Base-by-base conservation (phyloP, 306 rosid species). In the Sicyos baderoa region DNA sequence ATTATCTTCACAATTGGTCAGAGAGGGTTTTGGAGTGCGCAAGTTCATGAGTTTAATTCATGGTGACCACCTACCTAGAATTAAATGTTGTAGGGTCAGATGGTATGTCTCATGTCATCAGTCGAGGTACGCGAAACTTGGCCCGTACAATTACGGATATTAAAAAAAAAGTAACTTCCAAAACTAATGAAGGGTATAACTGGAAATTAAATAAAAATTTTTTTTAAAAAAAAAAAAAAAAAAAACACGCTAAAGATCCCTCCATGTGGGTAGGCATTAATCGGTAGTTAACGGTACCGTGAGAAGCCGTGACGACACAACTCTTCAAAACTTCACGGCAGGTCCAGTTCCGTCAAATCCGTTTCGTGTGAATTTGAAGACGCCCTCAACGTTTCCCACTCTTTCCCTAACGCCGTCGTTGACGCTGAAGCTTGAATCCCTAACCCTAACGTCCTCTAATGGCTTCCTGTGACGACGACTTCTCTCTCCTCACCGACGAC, bases 391-490 rank as follows among this genome's bases (percentile, higher is more conserved):
- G 60, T 58, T 40, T 74, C 68, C 22, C 47, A 17, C 15, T 50
- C 37, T 70, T 57, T 51, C 87, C 78, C 82, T 78, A 83, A 83
- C 95, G 88, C 84, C 87, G 86, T 70, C 86, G 78, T 77, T 5
- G 35, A 81, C 81, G 70, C 44, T 27, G 64, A 6, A 65, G 35
- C 70, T 62, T 62, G 81, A 81, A 79, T 35, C 82, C 74, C 75
- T 77, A 82, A 82, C 83, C 92, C 78, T 88, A 86, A 89, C 97
- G 92, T 79, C 84, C 81, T 76, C 82, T 71, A 45, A 89, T 86
- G 96, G 95, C 94, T 48, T 86, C 95, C 83, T 86, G 95, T 88
- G 94, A 85, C 85, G 97, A 93, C 84, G 97, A 91, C 77, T 92
- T 86, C 88, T 81, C 96, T 22, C 83, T 93, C 80, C 91, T 93